Conservation (phyloP, 2,329 filamentous ascomycete genomes). For the Stenocarpella maydis region DNA sequence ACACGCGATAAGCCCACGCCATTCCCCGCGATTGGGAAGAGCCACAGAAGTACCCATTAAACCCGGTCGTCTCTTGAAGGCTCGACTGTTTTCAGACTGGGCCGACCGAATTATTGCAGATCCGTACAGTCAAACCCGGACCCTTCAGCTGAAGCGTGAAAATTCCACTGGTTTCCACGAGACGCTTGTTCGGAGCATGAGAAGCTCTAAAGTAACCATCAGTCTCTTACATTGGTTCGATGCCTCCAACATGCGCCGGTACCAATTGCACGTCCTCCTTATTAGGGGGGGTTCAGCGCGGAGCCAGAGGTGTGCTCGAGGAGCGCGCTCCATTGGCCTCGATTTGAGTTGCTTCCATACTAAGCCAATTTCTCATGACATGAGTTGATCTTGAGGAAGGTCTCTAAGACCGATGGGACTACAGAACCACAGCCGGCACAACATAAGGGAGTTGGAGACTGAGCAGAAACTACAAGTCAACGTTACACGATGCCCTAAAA, state of each 20-base stretch:
- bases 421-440: too few species aligned
- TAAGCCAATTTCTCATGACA: not conserved
- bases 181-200: not conserved
- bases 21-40: not conserved
- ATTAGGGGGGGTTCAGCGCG: not conserved
- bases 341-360: not conserved
- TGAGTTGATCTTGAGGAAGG: not conserved
- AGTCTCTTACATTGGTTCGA: not conserved
- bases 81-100: conserved; percentile 16
- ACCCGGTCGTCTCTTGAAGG: not conserved
- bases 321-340: not conserved
- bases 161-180: not conserved
- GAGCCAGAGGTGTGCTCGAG: not conserved
- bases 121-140: not conserved
- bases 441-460: too few species aligned
- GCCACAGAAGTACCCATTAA: conserved; percentile 2
- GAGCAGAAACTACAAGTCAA: not conserved
- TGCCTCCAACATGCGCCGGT: not conserved
- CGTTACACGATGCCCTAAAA: not conserved
- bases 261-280: not conserved
- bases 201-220: not conserved
- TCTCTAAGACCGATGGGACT: too few species aligned
- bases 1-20: not conserved
- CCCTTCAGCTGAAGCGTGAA: not conserved
- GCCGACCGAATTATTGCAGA: not conserved